Percentiles rank a stretch among this genome's conserved stretches.
These are phyloP conservation scores for Agarophyton chilense DNA, from an alignment of 23 red algal species.

Conservation along the genomic window DNA sequence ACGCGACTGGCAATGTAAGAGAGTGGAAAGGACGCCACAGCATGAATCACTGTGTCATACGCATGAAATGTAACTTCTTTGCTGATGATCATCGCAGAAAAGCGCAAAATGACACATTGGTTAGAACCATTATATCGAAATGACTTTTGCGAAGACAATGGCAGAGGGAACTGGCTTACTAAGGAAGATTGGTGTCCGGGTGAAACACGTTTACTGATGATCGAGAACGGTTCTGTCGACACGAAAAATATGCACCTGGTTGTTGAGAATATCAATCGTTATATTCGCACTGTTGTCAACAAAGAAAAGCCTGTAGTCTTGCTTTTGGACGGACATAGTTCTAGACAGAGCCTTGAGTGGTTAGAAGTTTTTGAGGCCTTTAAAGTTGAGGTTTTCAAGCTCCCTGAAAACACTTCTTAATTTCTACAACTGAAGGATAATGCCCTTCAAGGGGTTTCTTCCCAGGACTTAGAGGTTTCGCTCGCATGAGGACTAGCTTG, in stretches of 20 bases:
- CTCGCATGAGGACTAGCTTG: too few species aligned
- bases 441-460: too few species aligned
- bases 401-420: not conserved
- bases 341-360: not conserved
- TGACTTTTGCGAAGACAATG: not conserved
- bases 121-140: not conserved
- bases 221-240: constrained; percentile 20
- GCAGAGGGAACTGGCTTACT: not conserved
- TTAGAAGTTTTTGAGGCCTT: not conserved
- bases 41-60: not conserved
- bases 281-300: not conserved
- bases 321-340: not conserved
- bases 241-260: too few species aligned
- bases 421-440: not conserved
- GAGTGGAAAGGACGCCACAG: constrained; percentile 18
- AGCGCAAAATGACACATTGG: not conserved
- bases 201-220: not conserved
- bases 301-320: not conserved
- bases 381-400: not conserved
- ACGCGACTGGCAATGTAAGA: not conserved
- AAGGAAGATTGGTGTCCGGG: not conserved
- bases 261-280: not conserved
- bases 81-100: constrained; percentile 12
- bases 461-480: too few species aligned
- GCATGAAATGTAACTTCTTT: not conserved